Conservation (phyloP, 176 grass and related monocot genomes). For the Paspalum notatum region DNA sequence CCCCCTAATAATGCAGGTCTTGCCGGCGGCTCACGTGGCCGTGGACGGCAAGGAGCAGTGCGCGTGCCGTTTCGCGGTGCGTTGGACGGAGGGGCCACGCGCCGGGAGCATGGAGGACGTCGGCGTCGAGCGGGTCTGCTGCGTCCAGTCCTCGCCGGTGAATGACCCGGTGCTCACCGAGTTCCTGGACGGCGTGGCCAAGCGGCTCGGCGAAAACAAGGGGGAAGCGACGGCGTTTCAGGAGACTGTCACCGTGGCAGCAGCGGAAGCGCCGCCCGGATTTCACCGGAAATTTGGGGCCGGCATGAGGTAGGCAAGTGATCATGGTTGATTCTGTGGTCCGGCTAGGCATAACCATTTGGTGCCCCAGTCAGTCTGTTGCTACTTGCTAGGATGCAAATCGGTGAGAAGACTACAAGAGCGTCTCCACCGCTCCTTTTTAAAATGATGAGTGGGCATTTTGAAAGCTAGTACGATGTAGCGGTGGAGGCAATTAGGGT, state of each 20-base stretch:
- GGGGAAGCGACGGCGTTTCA: background rate
- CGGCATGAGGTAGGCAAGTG: background rate
- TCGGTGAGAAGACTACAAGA: no score
- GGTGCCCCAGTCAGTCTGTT: background rate
- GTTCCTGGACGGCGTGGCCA: conserved; percentile 38
- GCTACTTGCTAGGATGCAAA: background rate
- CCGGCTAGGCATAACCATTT: background rate
- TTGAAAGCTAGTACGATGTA: no score
- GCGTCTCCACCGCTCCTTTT: no score
- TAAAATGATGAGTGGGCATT: no score
- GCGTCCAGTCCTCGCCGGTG: conserved; percentile 34
- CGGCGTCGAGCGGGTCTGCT: conserved; percentile 34
- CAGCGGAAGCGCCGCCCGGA: background rate
- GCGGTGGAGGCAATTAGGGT: no score
- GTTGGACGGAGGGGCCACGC: conserved; percentile 36
- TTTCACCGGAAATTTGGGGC: background rate
- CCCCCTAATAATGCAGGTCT: conserved; percentile 25
- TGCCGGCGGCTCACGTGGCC: conserved; percentile 1
- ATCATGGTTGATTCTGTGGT: background rate
- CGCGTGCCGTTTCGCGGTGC: conserved; percentile 41
- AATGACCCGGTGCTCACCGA: conserved; percentile 32
- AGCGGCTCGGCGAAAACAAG: background rate
- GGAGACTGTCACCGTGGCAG: background rate
- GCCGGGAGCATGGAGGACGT: conserved; percentile 1
- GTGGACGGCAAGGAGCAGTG: conserved; percentile 47